Evolutionary conservation across 352 stramenopile genomes (phyloP).

Genomic region (Peronospora tabacina): DNA sequence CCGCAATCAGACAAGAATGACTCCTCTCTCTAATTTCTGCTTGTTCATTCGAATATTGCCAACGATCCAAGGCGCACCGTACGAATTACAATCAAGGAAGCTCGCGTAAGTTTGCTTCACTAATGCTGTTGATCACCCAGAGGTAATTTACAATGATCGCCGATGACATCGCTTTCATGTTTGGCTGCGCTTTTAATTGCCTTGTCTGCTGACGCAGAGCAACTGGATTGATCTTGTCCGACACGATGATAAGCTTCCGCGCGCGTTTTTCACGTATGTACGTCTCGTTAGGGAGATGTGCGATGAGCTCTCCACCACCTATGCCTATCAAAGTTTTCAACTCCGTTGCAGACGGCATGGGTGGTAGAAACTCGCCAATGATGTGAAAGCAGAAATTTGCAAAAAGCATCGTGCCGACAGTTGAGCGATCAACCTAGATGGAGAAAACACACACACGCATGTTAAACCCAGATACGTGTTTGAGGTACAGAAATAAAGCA

Average conservation of each 20-base stretch:
- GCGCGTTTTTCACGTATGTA: slow-evolving; percentile 39
- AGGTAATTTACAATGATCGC: slow-evolving; percentile 73
- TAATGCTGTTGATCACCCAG: slow-evolving; percentile 85
- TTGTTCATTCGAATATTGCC: slow-evolving; percentile 21
- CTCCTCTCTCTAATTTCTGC: slow-evolving; percentile 6
- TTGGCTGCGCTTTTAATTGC: slow-evolving; percentile 32
- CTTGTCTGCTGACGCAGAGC: slow-evolving; percentile 38
- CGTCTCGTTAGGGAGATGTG: slow-evolving; percentile 42
- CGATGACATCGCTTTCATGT: slow-evolving; percentile 33
- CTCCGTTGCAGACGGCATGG: slow-evolving; percentile 61
- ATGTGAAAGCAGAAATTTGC: slow-evolving; percentile 60
- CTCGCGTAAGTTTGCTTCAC: slow-evolving; percentile 56
- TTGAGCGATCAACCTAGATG: slow-evolving; percentile 7
- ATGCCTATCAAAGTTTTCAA: slow-evolving; percentile 63
- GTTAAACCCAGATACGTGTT: slow-evolving; percentile 1
- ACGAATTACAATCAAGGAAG: slow-evolving; percentile 12
- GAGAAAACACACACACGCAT: neutral
- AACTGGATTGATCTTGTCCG: slow-evolving; percentile 63
- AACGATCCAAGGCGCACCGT: slow-evolving; percentile 4
- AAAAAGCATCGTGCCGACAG: slow-evolving; percentile 67
- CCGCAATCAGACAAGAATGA: slow-evolving; percentile 14
- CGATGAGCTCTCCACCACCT: slow-evolving; percentile 50
- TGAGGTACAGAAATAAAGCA: neutral
- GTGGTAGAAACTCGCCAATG: slow-evolving; percentile 65
- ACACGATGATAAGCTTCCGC: slow-evolving; percentile 60